Base-by-base conservation (phyloP, 73 alveolate species). In the Paramecium caudatum region DNA sequence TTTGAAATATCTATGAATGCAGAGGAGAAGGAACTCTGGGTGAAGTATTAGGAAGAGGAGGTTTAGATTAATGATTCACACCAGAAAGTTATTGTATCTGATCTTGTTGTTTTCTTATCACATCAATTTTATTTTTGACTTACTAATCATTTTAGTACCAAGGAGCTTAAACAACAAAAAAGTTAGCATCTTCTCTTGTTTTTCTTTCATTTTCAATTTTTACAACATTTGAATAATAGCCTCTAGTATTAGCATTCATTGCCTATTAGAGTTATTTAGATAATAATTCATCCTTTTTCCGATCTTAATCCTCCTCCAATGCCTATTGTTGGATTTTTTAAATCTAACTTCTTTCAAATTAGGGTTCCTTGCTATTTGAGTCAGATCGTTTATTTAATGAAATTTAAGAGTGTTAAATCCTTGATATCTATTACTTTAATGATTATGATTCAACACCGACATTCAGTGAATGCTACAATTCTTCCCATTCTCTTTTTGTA, bases 401-500 rank as follows among this genome's bases (percentile, higher is more conserved):
- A 12, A 68, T 33, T 68, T 68, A 16, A 4, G 55, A 68, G 19
- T 68, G 17, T 13, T 68, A 21, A 68, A 68, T 68, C 15, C 50
- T 10, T 37, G 17, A 16, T 10, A 68, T 68, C 34, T 68, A 37
- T 30, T 47, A 68, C 15, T 68, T 68, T 33, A 68, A 30, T 68
- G 61, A 30, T 37, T 68, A 30, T 25, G 84, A 25, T 16, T 32
- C 84, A 3, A 68, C 34, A 7, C 84, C 84, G 9, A 34, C 30
- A 34, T 68, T 32, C 82, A 68, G 25, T 13, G 84, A 68, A 68
- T 68, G 84, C n/a, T 68, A 9, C 5, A 68, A 15, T 30, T 30
- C 84, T n/a, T 68, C 84, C 84, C 61, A 68, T 33, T 68, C 61
- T 16, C 17, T 63, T 33, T 68, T 68, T 0, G 84, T 25, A 25